Evolutionary conservation across 352 stramenopile genomes (phyloP).

Genomic region (Globisporangium ultimum): DNA sequence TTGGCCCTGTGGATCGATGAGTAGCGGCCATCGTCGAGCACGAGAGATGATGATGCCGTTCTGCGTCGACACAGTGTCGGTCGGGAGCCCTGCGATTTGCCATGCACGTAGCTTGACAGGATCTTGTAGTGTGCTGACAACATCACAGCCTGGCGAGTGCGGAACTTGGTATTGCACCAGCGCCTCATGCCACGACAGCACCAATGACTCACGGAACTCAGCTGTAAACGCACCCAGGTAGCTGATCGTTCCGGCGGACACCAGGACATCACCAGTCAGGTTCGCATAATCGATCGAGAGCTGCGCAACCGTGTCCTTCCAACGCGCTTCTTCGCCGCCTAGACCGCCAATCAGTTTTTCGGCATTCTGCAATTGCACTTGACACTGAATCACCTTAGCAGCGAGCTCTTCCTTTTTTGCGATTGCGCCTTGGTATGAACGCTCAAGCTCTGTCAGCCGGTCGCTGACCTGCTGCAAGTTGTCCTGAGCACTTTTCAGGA

Average conservation of each 20-base stretch:
- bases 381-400: conserved; percentile 85
- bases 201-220: conserved; percentile 76
- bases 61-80: conserved; percentile 90
- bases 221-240: conserved; percentile 87
- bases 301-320: conserved; percentile 80
- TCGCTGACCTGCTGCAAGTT: conserved; percentile 83
- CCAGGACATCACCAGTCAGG: conserved; percentile 81
- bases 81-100: conserved; percentile 86
- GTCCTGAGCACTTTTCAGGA: conserved; percentile 52
- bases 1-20: conserved; percentile 92
- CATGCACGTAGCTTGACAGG: conserved; percentile 86
- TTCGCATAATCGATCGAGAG: conserved; percentile 75
- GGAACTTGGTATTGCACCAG: conserved; percentile 56
- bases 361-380: conserved; percentile 87
- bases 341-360: conserved; percentile 82
- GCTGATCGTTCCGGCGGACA: conserved; percentile 84
- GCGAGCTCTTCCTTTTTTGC: conserved; percentile 90
- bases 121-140: conserved; percentile 84
- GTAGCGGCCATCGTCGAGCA: conserved; percentile 79
- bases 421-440: conserved; percentile 80
- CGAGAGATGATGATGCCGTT: conserved; percentile 92
- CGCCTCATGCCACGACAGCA: conserved; percentile 62
- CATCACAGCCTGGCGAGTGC: conserved; percentile 81
- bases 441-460: conserved; percentile 79
- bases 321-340: conserved; percentile 80